Base-by-base conservation (phyloP, 23 red algal species). In the Gracilaria caudata region DNA sequence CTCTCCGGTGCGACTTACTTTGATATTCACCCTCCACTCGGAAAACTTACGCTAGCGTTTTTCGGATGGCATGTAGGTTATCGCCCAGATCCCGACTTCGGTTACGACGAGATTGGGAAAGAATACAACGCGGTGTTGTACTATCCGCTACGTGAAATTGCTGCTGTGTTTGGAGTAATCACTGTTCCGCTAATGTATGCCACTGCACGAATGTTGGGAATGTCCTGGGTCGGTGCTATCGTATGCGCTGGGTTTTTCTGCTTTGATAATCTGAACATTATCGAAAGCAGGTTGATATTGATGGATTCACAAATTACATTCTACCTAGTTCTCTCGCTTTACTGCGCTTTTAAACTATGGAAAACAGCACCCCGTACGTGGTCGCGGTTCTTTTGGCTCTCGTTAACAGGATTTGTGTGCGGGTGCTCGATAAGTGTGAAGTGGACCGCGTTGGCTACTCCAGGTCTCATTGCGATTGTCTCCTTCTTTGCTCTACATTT, bases 21-120 rank as follows among this genome's bases (percentile, higher is more conserved):
- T 65, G 97, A 99, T 70, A 99, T 99, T 88, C 97, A 99, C 76
- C 97, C 97, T 57, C 97, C 97, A 21, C 90, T 99, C 7, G 97
- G 93, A 43, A 99, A 99, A 78, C 92, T 98, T n/a, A 82, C 88
- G n/a, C 80, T 98, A 29, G 82, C 82, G 25, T 41, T 88, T 26
- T 89, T 86, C 61, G 96, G 81, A 25, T 73, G 49, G 40, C 40
- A 94, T 20, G 71, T 83, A 14, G 93, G 93, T 33, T 98, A 92
- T 75, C 72, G 84, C 20, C 54, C 85, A 1, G 82, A 77, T 38
- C 78, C 83, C 33, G 47, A 64, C n/a, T 98, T 98, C 63, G 64
- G 73, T 7, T 94, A 88, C 63, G 86, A 94, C 33, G 75, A 84
- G 20, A 98, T 98, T 44, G 96, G 96, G 16, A 86, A 84, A 17